Evolutionary conservation across 257 asterid genomes (phyloP), one percentile per base, ranked within the genome.

Genomic region (Solanum corneliomulleri): DNA sequence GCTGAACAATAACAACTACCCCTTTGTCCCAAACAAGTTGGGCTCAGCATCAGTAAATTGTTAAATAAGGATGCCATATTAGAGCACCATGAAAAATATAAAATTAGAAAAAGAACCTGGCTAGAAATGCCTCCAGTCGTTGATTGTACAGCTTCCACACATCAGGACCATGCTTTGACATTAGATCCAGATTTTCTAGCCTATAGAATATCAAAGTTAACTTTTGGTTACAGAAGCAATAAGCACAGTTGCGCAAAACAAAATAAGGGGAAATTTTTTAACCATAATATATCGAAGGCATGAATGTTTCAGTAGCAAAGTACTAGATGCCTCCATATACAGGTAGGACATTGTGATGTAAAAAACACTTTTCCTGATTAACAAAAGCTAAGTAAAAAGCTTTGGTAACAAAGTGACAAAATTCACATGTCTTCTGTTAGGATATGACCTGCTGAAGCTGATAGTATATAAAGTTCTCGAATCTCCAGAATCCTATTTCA

Each of bases 141-240:
- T 93, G 95, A 88, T 97, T 97, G 90, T 95, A 93, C 90, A 91
- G 70, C 93, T 95, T 97, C 99, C 99, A 97, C 64, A 92, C 94
- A 82, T 97, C 99, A 68, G 99, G 98, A 80, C 99, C 98, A 88
- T 96, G 94, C 92, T 93, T 95, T 44, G 94, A 91, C 98, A 97
- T 93, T 88, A 96, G 89, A 39, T 97, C 99, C 62, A 97, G 94
- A 92, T 97, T 97, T 89, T 97, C 99, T 87, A 96, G 93, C 98
- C 99, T 97, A 85, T 45, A 91, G 69, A 10, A 3, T 47, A 78
- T 11, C 66, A 47, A 16, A 27, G 41, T 47, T 27, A 47, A 27
- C 84, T 45, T 78, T 27, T 45, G 66, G 25, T 78, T 45, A 18
- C 42, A 27, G 27, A 49, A 45, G 18, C 82, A 68, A 27, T 52